Evolutionary conservation across 768 basidiomycete genomes (phyloP).

Genomic region (Amanita inopinata): DNA sequence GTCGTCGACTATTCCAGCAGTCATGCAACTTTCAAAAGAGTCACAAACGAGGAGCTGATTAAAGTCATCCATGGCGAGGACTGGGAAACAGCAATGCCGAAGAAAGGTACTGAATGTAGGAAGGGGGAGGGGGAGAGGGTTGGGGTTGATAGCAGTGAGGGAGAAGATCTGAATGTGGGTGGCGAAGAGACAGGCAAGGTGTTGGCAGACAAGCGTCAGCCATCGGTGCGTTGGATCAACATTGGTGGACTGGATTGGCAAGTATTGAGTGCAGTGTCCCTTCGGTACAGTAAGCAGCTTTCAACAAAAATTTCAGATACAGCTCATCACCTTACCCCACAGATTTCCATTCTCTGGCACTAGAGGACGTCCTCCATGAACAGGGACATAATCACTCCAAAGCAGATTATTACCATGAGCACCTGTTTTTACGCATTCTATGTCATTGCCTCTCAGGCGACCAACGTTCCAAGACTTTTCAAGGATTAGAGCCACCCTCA

Average conservation of each 20-base stretch:
- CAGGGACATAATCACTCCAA: constrained; percentile 40
- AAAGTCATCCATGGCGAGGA: not conserved
- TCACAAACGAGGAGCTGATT: constrained; percentile 44
- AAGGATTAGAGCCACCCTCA: too few relatives aligned
- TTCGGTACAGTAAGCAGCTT: constrained; percentile 39
- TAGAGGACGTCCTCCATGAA: constrained; percentile 55
- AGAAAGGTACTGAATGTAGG: too few relatives aligned
- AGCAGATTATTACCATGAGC: constrained; percentile 38
- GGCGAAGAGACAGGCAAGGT: constrained; percentile 19
- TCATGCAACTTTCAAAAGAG: constrained; percentile 29
- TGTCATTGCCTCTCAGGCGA: not conserved
- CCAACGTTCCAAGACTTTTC: not conserved
- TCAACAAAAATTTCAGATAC: not conserved
- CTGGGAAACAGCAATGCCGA: too few relatives aligned
- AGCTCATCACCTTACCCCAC: not conserved
- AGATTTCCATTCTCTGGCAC: constrained; percentile 57
- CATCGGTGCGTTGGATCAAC: constrained; percentile 63
- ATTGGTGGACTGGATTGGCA: constrained; percentile 55
- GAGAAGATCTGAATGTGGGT: too few relatives aligned
- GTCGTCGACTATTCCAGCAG: constrained; percentile 49
- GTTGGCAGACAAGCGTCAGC: too few relatives aligned
- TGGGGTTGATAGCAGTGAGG: not conserved
- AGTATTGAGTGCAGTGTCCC: constrained; percentile 48
- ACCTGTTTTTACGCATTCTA: constrained; percentile 52
- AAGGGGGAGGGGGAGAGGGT: constrained; percentile 5